Evolutionary conservation across 2,329 filamentous ascomycete genomes (phyloP), one percentile per base, ranked within the genome.

Genomic region (Coniochaeta sp.): DNA sequence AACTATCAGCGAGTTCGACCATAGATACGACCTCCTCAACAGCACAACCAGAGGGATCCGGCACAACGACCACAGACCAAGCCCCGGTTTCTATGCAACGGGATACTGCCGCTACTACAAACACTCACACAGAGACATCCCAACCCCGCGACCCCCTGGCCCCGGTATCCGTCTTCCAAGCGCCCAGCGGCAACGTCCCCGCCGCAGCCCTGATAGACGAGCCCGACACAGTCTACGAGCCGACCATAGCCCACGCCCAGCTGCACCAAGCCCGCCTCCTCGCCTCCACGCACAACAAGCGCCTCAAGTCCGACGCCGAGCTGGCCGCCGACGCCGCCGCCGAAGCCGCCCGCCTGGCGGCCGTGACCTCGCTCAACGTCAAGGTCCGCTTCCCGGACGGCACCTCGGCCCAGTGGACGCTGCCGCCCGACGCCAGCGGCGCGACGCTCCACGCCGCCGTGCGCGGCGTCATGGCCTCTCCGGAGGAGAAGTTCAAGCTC

Each of bases 361-460:
- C 83, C 6, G 81, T 93, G 62, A 85, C 83, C 58, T 83, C 84
- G 34, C 83, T 96, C 34, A 81, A 85, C 31, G 81, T 98, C 64
- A 91, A 90, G 64, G 83, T 97, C 57, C 89, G 93, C 28, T 93
- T 97, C 67, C 93, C 93, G 0, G 93, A 98, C 70, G 90, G 93
- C 66, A 89, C 87, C 61, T 86, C 88, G 59, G 85, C 92, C 34
- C 85, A 91, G 58, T 88, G 88, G 75, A 82, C 80, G n/a, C 86
- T 96, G 65, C 81, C 80, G 1, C 84, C 85, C 22, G 72, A 78
- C 1, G 88, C 93, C 59, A 91, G 89, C 0, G 89, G 88, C 1
- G 79, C 81, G 3, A 82, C 84, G 58, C 77, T 99, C 1, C 91
- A 98, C 74, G 77, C 79, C 16, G 91, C 89, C 64, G 90, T 96